Evolutionary conservation across 192 early-diverging fungal species (phyloP), one percentile per base, ranked within the genome.

Genomic region (Linnemannia hyalina): DNA sequence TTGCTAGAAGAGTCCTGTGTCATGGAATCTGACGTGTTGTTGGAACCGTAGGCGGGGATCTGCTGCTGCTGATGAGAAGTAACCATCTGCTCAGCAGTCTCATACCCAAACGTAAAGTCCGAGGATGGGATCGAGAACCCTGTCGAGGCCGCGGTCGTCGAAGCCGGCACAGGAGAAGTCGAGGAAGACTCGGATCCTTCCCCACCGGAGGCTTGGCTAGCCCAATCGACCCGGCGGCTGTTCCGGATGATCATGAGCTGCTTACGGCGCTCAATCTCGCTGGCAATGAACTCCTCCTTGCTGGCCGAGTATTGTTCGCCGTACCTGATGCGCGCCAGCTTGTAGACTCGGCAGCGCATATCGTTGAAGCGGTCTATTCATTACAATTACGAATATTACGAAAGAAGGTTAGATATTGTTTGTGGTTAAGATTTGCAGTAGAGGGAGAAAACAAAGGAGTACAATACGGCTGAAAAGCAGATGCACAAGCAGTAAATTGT

Each of bases 281-380:
- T 90, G 60, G 92, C 90, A 36, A 95, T 93, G 89, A 92, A 95
- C 0, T 91, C 89, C 55, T 94, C 92, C 22, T 92, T 90, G 70
- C 92, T 93, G 0, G 89, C 82, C 26, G 91, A 91, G 36, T 93
- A 92, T 7, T 90, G 88, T 11, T 91, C 91, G 35, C 93, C 94
- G 32, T 80, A 88, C 68, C 90, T 91, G 73, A 91, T 91, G 0
- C 89, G 87, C 4, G 92, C 93, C 76, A 93, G 87, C 3, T 93
- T 90, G 82, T 95, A 95, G 2, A 95, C 94, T 69, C 94, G 93
- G 73, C 94, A 95, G 6, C 94, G 86, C 83, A 95, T 86, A 68
- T 95, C 94, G 70, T 95, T 95, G 60, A 92, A 88, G 42, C 92
- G 82, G 72, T 95, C 83, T 86, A 76, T 38, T 29, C 49, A 36